Percentiles rank a stretch among this genome's conserved stretches.
phyloP scores from a whole-genome alignment of 306 rosid genomes.

The Elaeagnus macrophylla region DNA sequence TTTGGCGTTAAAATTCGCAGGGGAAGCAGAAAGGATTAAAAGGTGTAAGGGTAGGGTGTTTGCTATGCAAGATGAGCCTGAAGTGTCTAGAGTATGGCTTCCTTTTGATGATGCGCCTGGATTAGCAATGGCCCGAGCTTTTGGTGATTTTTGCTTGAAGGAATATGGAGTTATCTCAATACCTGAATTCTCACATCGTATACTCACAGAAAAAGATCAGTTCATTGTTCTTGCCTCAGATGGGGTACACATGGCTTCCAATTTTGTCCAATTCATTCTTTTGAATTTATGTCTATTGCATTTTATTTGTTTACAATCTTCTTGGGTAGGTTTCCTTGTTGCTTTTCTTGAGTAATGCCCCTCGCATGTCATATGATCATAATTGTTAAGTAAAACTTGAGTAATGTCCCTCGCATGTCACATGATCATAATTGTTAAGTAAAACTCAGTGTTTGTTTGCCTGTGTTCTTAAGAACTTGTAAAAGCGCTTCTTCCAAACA shows the following conservation, averaged over 20 bases:
- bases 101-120: conserved; percentile 97
- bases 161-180: conserved; percentile 91
- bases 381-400: no score
- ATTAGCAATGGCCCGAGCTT: conserved; percentile 98
- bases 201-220: conserved; percentile 70
- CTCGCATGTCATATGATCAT: no score
- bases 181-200: conserved; percentile 75
- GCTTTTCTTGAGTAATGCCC: no score
- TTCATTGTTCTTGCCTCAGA: conserved; percentile 93
- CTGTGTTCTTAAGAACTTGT: no score
- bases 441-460: no score
- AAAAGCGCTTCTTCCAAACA: no score
- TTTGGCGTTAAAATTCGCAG: conserved; percentile 24
- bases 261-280: not conserved
- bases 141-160: conserved; percentile 93
- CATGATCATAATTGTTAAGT: no score
- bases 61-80: conserved; percentile 95
- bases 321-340: not conserved
- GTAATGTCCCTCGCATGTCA: no score
- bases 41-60: conserved; percentile 87
- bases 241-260: conserved; percentile 49
- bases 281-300: not conserved
- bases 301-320: not conserved
- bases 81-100: conserved; percentile 87
- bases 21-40: conserved; percentile 91